phyloP scores from a whole-genome alignment of 495 filamentous ascomycete genomes.

The Tuber calosporum region DNA sequence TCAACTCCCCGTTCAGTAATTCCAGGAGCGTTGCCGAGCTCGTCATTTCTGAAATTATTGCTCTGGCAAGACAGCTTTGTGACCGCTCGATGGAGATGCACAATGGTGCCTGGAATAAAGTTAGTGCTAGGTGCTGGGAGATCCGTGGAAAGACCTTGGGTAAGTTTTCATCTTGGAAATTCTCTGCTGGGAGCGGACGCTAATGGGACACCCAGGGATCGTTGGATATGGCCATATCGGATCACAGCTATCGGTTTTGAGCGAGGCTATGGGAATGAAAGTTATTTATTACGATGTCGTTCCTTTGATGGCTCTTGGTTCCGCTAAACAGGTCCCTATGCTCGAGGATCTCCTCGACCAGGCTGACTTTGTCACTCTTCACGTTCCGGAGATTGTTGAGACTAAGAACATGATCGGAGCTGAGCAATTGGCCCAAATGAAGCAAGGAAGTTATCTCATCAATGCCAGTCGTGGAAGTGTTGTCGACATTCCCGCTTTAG shows the following conservation, averaged over 20 bases:
- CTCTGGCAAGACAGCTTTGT: slow-evolving; percentile 82
- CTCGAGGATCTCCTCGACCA: slow-evolving; percentile 65
- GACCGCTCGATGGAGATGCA: slow-evolving; percentile 93
- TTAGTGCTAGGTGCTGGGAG: slow-evolving; percentile 93
- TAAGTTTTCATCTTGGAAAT: slow-evolving; percentile 40
- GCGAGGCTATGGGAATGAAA: slow-evolving; percentile 94
- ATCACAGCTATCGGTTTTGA: slow-evolving; percentile 86
- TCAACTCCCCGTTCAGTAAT: slow-evolving; percentile 98
- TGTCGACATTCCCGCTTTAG: slow-evolving; percentile 89
- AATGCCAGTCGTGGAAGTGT: slow-evolving; percentile 90
- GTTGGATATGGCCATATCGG: slow-evolving; percentile 97
- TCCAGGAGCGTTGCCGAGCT: slow-evolving; percentile 93
- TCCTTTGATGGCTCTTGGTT: slow-evolving; percentile 86
- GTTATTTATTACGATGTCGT: slow-evolving; percentile 92
- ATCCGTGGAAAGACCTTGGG: slow-evolving; percentile 92
- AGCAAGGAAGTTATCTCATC: slow-evolving; percentile 81
- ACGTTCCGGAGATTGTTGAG: slow-evolving; percentile 86
- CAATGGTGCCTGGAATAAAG: slow-evolving; percentile 92
- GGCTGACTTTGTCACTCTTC: slow-evolving; percentile 84
- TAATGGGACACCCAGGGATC: slow-evolving; percentile 53
- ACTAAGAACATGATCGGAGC: slow-evolving; percentile 80
- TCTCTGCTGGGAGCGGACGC: not conserved
- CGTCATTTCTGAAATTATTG: slow-evolving; percentile 86
- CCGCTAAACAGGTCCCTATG: slow-evolving; percentile 68
- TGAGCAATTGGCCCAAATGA: slow-evolving; percentile 76